phyloP scores from a whole-genome alignment of 164 flowering plant species.

The Magnolia officinalis region DNA sequence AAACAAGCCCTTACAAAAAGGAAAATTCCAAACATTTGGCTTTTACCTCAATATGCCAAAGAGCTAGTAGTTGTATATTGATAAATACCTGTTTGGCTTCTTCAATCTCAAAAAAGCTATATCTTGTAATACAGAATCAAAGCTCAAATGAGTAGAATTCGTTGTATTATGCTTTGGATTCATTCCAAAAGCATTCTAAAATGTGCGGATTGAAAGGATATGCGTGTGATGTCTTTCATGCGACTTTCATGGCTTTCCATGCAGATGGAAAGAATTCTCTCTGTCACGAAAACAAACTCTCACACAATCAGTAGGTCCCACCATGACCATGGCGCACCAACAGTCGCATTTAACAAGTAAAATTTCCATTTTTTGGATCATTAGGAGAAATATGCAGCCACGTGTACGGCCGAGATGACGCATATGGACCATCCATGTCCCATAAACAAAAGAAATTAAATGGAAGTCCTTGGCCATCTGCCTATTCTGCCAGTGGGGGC shows the following conservation, averaged over 20 bases:
- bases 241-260: neutral
- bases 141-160: neutral
- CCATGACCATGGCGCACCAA: neutral
- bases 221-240: neutral
- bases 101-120: neutral
- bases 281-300: neutral
- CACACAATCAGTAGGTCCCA: neutral
- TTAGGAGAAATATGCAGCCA: neutral
- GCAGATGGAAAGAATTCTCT: neutral
- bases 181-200: neutral
- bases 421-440: neutral
- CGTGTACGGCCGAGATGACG: neutral
- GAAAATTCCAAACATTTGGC: neutral
- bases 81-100: neutral
- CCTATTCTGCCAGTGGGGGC: too few relatives aligned
- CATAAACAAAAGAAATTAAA: neutral
- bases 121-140: neutral
- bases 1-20: neutral
- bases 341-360: neutral
- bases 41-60: neutral
- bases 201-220: neutral
- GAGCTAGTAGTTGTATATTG: neutral
- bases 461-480: too few relatives aligned
- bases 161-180: neutral
- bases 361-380: neutral